Conservation (phyloP, 345 rosid genomes). For the Excoecaria agallocha region DNA sequence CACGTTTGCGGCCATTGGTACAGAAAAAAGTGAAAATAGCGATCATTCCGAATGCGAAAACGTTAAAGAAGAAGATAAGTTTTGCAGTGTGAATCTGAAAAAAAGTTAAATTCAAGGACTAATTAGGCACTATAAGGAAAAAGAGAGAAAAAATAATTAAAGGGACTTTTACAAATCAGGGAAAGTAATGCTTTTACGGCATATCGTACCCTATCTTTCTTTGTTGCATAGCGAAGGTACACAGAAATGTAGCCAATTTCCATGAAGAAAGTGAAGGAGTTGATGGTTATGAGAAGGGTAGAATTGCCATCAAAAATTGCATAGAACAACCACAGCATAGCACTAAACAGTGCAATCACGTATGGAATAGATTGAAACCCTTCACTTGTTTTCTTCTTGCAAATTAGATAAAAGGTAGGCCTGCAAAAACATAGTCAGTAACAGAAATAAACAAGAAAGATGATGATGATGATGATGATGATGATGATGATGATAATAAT, state of each 20-base stretch:
- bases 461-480: too few relatives aligned
- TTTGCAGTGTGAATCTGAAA: constrained; percentile 55
- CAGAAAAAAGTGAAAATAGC: constrained; percentile 42
- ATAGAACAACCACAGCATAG: constrained; percentile 36
- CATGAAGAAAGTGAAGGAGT: constrained; percentile 29
- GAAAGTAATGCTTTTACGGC: too few relatives aligned
- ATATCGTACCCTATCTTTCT: constrained; percentile 21
- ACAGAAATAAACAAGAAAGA: too few relatives aligned
- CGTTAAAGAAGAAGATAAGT: constrained; percentile 45
- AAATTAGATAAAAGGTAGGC: constrained; percentile 32
- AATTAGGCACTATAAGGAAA: background rate
- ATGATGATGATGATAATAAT: too few relatives aligned
- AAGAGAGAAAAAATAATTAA: background rate
- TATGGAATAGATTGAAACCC: constrained; percentile 33
- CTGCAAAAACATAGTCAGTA: background rate
- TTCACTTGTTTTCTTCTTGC: constrained; percentile 34
- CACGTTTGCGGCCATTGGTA: constrained; percentile 39
- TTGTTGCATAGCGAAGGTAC: constrained; percentile 23
- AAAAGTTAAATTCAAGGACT: background rate
- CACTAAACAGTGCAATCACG: constrained; percentile 32
- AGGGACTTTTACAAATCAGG: background rate
- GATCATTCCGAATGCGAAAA: constrained; percentile 60
- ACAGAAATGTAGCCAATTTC: constrained; percentile 21
- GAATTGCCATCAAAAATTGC: constrained; percentile 23
- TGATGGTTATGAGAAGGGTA: constrained; percentile 28